Conservation (phyloP, 2,329 filamentous ascomycete genomes). For the Trichoderma koningiopsis region DNA sequence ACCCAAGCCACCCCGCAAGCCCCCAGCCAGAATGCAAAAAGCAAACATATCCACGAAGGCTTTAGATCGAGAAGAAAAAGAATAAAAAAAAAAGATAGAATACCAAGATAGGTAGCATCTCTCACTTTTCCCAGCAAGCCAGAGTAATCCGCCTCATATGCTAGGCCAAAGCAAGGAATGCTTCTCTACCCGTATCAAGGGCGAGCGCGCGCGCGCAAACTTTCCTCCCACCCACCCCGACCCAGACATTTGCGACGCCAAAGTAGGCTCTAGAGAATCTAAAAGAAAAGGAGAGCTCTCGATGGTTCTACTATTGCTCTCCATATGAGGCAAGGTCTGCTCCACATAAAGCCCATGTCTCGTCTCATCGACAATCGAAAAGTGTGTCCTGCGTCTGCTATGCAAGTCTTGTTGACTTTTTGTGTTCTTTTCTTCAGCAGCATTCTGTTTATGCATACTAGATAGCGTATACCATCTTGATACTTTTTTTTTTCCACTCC, state of each 20-base stretch:
- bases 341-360: background rate
- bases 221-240: background rate
- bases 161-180: constrained; percentile 21
- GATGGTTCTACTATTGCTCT: background rate
- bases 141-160: constrained; percentile 1
- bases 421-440: background rate
- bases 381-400: constrained; percentile 1
- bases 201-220: background rate
- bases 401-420: constrained; percentile 15
- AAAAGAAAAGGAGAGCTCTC: background rate
- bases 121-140: background rate
- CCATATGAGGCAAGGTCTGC: background rate
- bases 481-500: background rate
- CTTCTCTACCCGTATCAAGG: constrained; percentile 25
- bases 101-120: background rate
- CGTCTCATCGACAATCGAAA: constrained; percentile 4
- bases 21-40: constrained; percentile 21
- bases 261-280: background rate
- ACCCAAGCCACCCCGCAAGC: background rate
- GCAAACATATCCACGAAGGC: background rate
- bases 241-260: constrained; percentile 23
- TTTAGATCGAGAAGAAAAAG: background rate
- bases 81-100: background rate
- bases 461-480: background rate
- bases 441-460: background rate